Percentiles rank a stretch among this genome's conserved stretches.
Evolutionary conservation across 805 yeast species (phyloP).

Genomic region (Groenewaldozyma tartarivorans): DNA sequence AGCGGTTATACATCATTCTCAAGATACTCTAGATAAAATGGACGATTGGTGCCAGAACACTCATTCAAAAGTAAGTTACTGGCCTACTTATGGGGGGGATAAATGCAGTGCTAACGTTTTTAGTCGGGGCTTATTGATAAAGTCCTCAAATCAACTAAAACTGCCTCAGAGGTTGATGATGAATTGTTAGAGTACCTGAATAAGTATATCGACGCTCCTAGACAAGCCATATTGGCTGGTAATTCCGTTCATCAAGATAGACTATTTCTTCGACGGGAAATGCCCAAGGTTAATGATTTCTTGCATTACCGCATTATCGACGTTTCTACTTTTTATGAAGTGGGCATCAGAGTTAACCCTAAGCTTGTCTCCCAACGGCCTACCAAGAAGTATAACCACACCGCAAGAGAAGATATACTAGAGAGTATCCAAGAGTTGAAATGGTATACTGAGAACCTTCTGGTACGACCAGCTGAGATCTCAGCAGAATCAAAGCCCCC

Average conservation of each 20-base stretch:
- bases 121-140: conserved; percentile 62
- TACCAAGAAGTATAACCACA: conserved; percentile 60
- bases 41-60: conserved; percentile 79
- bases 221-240: conserved; percentile 74
- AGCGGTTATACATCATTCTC: conserved; percentile 64
- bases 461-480: conserved; percentile 9
- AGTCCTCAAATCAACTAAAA: conserved; percentile 46
- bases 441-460: conserved; percentile 66
- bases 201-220: conserved; percentile 40
- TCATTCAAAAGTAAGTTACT: conserved; percentile 57
- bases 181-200: conserved; percentile 57
- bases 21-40: conserved; percentile 59
- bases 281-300: conserved; percentile 56
- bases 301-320: conserved; percentile 76
- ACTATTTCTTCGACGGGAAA: conserved; percentile 70
- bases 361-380: conserved; percentile 48
- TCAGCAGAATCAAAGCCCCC: background rate
- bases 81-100: conserved; percentile 14
- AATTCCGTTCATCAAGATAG: conserved; percentile 89
- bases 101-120: conserved; percentile 2
- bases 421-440: conserved; percentile 79
- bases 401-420: conserved; percentile 79
- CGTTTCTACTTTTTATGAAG: conserved; percentile 78
- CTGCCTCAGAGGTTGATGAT: conserved; percentile 50
- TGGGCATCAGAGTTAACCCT: conserved; percentile 70